Percentiles rank a stretch among this genome's conserved stretches.
phyloP scores from a whole-genome alignment of 768 basidiomycete species.

The Lactarius tabidus region DNA sequence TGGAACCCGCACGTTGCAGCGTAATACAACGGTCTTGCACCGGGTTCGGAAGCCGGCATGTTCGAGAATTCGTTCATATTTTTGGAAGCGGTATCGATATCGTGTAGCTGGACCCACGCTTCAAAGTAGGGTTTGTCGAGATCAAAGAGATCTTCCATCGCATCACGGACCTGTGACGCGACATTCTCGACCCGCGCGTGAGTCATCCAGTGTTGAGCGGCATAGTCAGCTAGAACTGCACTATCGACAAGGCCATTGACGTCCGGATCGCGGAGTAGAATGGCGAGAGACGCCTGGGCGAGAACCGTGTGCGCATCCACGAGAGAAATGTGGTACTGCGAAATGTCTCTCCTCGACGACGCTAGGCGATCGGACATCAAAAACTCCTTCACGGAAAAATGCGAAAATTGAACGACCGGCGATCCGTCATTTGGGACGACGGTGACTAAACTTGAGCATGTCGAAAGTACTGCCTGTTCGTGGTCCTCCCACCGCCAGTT shows the following conservation, averaged over 20 bases:
- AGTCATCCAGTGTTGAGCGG: not conserved
- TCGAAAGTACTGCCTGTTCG: not conserved
- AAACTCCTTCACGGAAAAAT: not conserved
- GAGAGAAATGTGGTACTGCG: not conserved
- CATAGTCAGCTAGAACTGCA: not conserved
- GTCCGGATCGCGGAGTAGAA: not conserved
- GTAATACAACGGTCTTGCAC: too few relatives aligned
- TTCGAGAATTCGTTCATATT: too few relatives aligned
- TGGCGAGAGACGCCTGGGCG: not conserved
- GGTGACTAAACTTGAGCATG: not conserved
- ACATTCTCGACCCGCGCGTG: not conserved
- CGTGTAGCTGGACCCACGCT: not conserved
- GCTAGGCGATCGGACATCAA: not conserved
- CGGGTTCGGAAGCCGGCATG: not conserved
- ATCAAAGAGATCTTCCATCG: not conserved
- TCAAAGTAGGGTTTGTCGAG: not conserved
- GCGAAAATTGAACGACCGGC: not conserved
- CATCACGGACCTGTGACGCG: not conserved
- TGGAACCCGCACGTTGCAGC: too few relatives aligned
- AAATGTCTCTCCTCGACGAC: not conserved
- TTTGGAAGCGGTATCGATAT: not conserved
- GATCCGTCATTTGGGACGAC: not conserved
- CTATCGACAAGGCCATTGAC: not conserved
- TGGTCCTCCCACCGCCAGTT: too few relatives aligned
- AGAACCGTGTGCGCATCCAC: not conserved